Evolutionary conservation across 169 alveolate genomes (phyloP).

Genomic region (Plasmodium sp.): DNA sequence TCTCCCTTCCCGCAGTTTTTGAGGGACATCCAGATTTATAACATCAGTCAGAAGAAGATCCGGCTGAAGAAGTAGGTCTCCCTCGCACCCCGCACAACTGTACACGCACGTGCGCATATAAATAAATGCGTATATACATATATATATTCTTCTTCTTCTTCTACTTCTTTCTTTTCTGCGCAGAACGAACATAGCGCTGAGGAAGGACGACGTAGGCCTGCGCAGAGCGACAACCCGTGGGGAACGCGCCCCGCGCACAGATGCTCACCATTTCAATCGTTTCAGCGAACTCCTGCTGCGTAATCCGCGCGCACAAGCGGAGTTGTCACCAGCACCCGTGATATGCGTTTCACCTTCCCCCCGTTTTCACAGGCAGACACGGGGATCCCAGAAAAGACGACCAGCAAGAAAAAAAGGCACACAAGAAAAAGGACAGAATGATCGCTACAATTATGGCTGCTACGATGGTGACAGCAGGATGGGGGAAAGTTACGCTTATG

Average conservation of each 20-base stretch:
- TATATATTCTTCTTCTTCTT: background rate
- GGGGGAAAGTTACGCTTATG: background rate
- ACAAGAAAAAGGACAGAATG: background rate
- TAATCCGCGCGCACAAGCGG: background rate
- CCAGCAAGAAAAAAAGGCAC: background rate
- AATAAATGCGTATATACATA: too few relatives aligned
- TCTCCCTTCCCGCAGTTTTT: constrained; percentile 74
- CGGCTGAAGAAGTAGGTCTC: constrained; percentile 35
- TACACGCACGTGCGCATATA: background rate
- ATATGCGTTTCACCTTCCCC: background rate
- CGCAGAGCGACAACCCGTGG: background rate
- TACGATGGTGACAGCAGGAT: background rate
- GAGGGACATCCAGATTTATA: constrained; percentile 67
- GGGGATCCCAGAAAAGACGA: background rate
- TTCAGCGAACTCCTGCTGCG: background rate
- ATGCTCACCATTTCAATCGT: background rate
- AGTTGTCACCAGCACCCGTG: background rate
- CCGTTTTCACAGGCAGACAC: background rate
- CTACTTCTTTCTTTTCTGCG: background rate
- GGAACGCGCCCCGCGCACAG: background rate
- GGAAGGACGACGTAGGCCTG: constrained; percentile 21
- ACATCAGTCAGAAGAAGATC: constrained; percentile 34
- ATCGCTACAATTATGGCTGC: background rate
- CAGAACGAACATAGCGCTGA: constrained; percentile 25
- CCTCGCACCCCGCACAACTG: background rate